phyloP scores from a whole-genome alignment of 169 alveolate species.

The Babesia microti region DNA sequence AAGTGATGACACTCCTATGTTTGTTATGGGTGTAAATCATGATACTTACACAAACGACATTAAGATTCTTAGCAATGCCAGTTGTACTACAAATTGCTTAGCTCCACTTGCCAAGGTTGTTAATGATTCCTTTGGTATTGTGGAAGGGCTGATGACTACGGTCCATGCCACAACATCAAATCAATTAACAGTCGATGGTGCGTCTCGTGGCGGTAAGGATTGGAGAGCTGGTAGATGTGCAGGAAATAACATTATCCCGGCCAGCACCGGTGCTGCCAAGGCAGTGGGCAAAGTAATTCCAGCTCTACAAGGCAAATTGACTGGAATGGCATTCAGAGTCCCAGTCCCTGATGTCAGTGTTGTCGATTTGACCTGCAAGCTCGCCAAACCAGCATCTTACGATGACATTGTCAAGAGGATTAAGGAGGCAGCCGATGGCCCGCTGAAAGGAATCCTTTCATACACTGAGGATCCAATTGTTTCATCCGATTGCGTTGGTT shows the following conservation, averaged over 20 bases:
- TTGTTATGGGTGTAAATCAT: slow-evolving; percentile 97
- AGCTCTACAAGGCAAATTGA: slow-evolving; percentile 92
- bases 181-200: slow-evolving; percentile 99
- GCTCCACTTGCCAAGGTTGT: slow-evolving; percentile 98
- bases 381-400: slow-evolving; percentile 88
- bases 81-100: slow-evolving; percentile 99
- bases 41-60: slow-evolving; percentile 72
- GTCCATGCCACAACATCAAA: slow-evolving; percentile 98
- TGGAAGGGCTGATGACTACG: slow-evolving; percentile 99
- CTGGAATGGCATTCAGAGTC: slow-evolving; percentile 99
- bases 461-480: slow-evolving; percentile 94
- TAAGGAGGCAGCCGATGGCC: slow-evolving; percentile 88
- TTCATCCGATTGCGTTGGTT: slow-evolving; percentile 90
- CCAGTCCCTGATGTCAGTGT: slow-evolving; percentile 98
- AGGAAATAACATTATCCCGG: slow-evolving; percentile 94
- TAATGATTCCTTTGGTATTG: slow-evolving; percentile 93
- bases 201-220: slow-evolving; percentile 99
- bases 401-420: slow-evolving; percentile 86
- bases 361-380: slow-evolving; percentile 94
- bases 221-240: slow-evolving; percentile 99
- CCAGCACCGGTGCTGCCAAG: slow-evolving; percentile 99
- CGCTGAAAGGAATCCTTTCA: slow-evolving; percentile 89
- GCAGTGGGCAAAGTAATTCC: slow-evolving; percentile 99
- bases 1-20: slow-evolving; percentile 93
- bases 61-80: slow-evolving; percentile 94